A percentile compares a stretch with the other conserved stretches of the same genome.
Evolutionary conservation across 257 asterid species (phyloP).

Genomic region (Solanum sejunctum): DNA sequence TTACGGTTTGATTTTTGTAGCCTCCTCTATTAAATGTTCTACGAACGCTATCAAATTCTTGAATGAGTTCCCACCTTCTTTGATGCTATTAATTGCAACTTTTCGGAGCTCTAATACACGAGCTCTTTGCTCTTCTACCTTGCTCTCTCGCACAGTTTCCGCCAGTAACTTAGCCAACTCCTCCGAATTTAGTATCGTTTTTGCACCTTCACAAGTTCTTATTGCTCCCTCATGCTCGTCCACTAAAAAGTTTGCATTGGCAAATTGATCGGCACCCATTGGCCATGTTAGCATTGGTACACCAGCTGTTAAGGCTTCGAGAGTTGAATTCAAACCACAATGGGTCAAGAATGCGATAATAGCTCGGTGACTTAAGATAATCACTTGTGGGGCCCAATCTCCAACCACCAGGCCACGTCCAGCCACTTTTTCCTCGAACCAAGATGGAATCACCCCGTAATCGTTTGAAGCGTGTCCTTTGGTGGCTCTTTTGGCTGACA

Average conservation of each 20-base stretch:
- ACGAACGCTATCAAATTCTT: conserved; percentile 27
- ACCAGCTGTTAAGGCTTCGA: conserved; percentile 43
- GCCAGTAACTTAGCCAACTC: conserved; percentile 21
- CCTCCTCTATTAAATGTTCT: conserved; percentile 3
- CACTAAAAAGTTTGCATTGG: conserved; percentile 45
- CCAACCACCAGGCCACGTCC: conserved; percentile 52
- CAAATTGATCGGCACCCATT: conserved; percentile 66
- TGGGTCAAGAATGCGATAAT: conserved; percentile 40
- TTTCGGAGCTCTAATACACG: conserved; percentile 2
- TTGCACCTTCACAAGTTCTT: conserved; percentile 50
- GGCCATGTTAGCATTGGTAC: conserved; percentile 77
- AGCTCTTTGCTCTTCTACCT: conserved; percentile 15
- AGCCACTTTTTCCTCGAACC: conserved; percentile 53
- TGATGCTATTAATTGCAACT: conserved; percentile 34
- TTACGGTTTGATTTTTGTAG: background rate
- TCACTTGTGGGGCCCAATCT: conserved; percentile 75
- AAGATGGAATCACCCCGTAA: conserved; percentile 36
- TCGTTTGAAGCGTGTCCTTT: conserved; percentile 27
- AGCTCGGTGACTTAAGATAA: conserved; percentile 36
- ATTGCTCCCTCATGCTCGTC: conserved; percentile 41
- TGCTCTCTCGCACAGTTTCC: conserved; percentile 13
- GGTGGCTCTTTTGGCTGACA: conserved; percentile 39
- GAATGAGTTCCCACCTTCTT: conserved; percentile 44
- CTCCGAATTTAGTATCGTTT: conserved; percentile 24
- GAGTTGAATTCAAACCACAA: conserved; percentile 63